Evolutionary conservation across 2,329 filamentous ascomycete species (phyloP).

Genomic region (Lachnellula arida): DNA sequence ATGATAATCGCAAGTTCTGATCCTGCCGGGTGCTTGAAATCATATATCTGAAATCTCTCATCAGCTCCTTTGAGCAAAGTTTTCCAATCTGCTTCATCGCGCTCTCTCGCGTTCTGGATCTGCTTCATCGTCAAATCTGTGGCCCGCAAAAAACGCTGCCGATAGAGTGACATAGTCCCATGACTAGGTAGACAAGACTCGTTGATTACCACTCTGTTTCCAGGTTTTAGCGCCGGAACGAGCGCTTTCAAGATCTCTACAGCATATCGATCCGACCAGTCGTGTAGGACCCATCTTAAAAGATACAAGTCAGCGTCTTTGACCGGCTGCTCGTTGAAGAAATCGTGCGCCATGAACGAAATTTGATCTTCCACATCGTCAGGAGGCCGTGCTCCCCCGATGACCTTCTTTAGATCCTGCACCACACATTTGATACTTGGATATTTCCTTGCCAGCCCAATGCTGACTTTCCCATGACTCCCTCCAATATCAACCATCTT

Average conservation of each 20-base stretch:
- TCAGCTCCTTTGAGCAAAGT: background rate
- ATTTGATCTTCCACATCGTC: background rate
- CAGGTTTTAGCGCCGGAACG: background rate
- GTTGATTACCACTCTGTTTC: background rate
- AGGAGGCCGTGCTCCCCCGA: background rate
- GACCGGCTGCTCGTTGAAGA: background rate
- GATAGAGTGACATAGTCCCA: background rate
- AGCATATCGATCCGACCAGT: background rate
- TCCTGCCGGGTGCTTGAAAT: background rate
- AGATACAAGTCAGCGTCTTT: background rate
- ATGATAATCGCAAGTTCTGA: background rate
- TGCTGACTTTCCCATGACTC: background rate
- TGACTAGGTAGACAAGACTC: background rate
- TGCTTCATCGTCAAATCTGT: background rate
- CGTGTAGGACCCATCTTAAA: background rate
- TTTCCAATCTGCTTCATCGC: background rate
- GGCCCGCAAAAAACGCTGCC: background rate
- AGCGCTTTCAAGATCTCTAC: background rate
- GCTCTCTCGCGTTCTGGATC: background rate
- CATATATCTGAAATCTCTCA: background rate
- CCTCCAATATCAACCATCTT: background rate
- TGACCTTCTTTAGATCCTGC: background rate
- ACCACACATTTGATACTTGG: background rate
- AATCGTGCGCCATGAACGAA: background rate
- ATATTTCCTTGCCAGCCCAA: background rate